These are phyloP conservation scores for Eremomyces bilateralis DNA, from an alignment of 495 filamentous ascomycete genomes.

Conservation along the genomic window DNA sequence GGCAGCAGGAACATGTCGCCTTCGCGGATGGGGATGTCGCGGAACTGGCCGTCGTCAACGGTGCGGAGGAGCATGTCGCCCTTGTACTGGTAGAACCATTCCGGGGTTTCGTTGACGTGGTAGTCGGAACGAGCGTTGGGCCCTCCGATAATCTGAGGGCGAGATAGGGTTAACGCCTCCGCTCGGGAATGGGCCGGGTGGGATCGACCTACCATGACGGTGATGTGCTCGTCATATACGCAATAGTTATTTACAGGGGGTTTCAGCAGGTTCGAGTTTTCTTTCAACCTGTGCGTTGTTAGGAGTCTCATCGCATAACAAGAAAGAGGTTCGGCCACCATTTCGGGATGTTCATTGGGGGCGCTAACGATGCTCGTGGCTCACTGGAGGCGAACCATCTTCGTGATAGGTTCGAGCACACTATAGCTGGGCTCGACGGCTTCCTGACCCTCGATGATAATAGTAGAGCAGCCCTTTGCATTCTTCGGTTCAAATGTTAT, in stretches of 20 bases:
- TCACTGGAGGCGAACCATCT: no score
- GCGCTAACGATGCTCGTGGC: slow-evolving; percentile 16
- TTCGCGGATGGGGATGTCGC: slow-evolving; percentile 74
- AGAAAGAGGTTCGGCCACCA: slow-evolving; percentile 32
- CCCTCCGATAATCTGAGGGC: slow-evolving; percentile 65
- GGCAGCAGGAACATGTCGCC: slow-evolving; percentile 91
- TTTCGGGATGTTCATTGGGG: slow-evolving; percentile 61
- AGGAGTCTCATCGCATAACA: slow-evolving; percentile 5
- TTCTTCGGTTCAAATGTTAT: no score
- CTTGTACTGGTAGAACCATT: slow-evolving; percentile 95
- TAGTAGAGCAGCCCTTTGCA: no score
- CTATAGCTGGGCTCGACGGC: no score
- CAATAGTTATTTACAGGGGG: slow-evolving; percentile 96
- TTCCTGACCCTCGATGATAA: no score
- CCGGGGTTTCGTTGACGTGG: slow-evolving; percentile 90
- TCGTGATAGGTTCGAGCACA: no score
- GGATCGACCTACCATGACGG: slow-evolving; percentile 39
- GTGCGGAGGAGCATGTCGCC: slow-evolving; percentile 88
- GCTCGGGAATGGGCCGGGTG: neutral
- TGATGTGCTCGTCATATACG: slow-evolving; percentile 64
- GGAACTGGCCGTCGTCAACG: slow-evolving; percentile 44
- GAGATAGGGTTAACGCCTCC: neutral
- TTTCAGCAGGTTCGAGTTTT: slow-evolving; percentile 80
- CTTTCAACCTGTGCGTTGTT: slow-evolving; percentile 46
- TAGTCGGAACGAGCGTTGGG: slow-evolving; percentile 95